These are phyloP conservation scores for Ophiosphaerella herpotricha DNA, from an alignment of 2,329 filamentous ascomycete species.

Conservation along the genomic window DNA sequence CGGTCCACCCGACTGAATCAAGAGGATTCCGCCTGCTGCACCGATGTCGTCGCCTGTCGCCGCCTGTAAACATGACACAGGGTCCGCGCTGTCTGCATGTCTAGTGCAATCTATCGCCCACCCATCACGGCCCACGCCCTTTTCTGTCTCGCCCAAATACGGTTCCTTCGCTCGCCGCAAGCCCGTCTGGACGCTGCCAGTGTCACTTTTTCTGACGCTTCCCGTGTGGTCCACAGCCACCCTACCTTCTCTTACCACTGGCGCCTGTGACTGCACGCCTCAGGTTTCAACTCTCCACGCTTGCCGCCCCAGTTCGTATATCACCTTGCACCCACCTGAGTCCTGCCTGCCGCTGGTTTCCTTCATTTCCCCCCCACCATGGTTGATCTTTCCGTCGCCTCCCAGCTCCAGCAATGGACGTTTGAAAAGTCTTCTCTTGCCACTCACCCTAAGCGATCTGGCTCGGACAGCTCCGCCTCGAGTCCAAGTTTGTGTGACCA, in stretches of 20 bases:
- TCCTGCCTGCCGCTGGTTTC: not conserved
- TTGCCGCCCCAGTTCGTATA: conserved; percentile 23
- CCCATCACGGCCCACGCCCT: conserved; percentile 2
- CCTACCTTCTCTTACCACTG: conserved; percentile 26
- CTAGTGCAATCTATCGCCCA: conserved; percentile 1
- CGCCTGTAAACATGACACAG: conserved; percentile 20
- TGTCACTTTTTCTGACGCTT: conserved; percentile 24
- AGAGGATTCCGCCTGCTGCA: conserved; percentile 4
- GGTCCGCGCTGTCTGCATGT: conserved; percentile 1
- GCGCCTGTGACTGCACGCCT: conserved; percentile 34
- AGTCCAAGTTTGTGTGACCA: conserved; percentile 44
- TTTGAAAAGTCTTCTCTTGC: conserved; percentile 39
- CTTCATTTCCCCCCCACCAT: conserved; percentile 22
- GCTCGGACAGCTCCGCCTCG: conserved; percentile 38
- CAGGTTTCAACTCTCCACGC: conserved; percentile 33
- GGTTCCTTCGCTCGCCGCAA: not conserved
- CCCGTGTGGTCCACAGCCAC: conserved; percentile 19
- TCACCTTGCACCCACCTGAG: conserved; percentile 9
- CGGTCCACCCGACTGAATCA: conserved; percentile 2
- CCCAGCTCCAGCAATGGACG: conserved; percentile 45
- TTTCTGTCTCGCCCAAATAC: not conserved
- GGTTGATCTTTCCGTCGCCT: conserved; percentile 37
- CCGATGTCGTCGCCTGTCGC: conserved; percentile 11
- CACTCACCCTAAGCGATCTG: conserved; percentile 32
- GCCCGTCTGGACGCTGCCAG: not conserved